Evolutionary conservation across 495 filamentous ascomycete species (phyloP).

Genomic region (Penicillium robsamsonii): DNA sequence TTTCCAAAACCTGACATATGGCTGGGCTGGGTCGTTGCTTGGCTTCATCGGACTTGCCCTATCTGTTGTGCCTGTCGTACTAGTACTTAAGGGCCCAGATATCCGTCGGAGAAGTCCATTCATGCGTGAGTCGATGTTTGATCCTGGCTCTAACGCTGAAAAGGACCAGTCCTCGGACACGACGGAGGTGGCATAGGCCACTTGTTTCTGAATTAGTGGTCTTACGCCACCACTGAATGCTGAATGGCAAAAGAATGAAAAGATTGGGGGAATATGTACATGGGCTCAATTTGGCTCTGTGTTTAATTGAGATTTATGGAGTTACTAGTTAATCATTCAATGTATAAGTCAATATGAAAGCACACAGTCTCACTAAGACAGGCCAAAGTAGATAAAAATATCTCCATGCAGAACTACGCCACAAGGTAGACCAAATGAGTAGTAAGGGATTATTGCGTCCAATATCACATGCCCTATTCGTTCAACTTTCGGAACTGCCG

Average conservation of each 20-base stretch:
- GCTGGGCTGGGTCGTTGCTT: constrained; percentile 47
- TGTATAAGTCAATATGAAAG: background rate
- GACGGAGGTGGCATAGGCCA: background rate
- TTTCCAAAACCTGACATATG: constrained; percentile 41
- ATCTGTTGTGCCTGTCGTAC: constrained; percentile 37
- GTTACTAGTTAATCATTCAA: background rate
- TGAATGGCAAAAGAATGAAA: background rate
- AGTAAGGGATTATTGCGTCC: background rate
- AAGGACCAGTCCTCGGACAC: constrained; percentile 2
- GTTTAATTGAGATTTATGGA: background rate
- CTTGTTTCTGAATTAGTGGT: background rate
- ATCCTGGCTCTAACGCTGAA: constrained; percentile 2
- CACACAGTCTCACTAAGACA: background rate
- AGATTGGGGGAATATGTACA: background rate
- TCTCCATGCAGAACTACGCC: too few species aligned
- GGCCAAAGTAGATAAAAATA: background rate
- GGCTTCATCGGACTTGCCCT: constrained; percentile 41
- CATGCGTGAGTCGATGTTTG: constrained; percentile 36
- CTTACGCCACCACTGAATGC: background rate
- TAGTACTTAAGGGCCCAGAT: constrained; percentile 36
- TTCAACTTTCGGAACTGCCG: background rate
- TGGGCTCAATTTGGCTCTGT: background rate
- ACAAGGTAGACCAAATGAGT: background rate
- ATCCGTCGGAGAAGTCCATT: constrained; percentile 38
- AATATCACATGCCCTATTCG: background rate